Evolutionary conservation across 768 basidiomycete genomes (phyloP).

Genomic region (Leccinum incarnatum): DNA sequence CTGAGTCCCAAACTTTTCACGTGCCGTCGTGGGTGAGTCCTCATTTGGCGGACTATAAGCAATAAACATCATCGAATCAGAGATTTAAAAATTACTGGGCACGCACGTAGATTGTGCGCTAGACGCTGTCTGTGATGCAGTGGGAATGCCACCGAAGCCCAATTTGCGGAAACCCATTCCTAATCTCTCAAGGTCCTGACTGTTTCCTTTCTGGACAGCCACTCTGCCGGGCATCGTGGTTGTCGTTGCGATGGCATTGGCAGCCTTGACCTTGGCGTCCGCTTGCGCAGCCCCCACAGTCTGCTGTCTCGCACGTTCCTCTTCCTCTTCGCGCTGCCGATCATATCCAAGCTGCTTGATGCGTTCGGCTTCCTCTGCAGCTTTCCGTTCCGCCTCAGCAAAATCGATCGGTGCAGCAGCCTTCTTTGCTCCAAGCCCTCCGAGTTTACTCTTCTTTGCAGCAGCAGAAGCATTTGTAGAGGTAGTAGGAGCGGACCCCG

Average conservation of each 20-base stretch:
- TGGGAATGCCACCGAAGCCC: slow-evolving; percentile 82
- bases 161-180: slow-evolving; percentile 75
- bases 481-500: slow-evolving; percentile 32
- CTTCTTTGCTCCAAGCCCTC: slow-evolving; percentile 84
- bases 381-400: slow-evolving; percentile 89
- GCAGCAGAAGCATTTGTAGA: slow-evolving; percentile 32
- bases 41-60: slow-evolving; percentile 35
- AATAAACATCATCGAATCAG: neutral
- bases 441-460: slow-evolving; percentile 67
- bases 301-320: slow-evolving; percentile 67
- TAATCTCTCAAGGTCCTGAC: slow-evolving; percentile 52
- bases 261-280: slow-evolving; percentile 30
- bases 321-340: slow-evolving; percentile 77
- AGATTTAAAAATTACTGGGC: neutral
- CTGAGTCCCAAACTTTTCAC: slow-evolving; percentile 88
- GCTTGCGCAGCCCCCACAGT: slow-evolving; percentile 44
- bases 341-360: slow-evolving; percentile 92
- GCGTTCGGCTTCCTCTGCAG: slow-evolving; percentile 88
- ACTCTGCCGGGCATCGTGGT: slow-evolving; percentile 28
- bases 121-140: slow-evolving; percentile 52
- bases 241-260: slow-evolving; percentile 23
- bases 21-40: slow-evolving; percentile 73
- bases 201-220: slow-evolving; percentile 39
- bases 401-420: slow-evolving; percentile 83
- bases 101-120: slow-evolving; percentile 41